phyloP scores from a whole-genome alignment of 2,329 filamentous ascomycete species.

The Lachnellula hyalina region DNA sequence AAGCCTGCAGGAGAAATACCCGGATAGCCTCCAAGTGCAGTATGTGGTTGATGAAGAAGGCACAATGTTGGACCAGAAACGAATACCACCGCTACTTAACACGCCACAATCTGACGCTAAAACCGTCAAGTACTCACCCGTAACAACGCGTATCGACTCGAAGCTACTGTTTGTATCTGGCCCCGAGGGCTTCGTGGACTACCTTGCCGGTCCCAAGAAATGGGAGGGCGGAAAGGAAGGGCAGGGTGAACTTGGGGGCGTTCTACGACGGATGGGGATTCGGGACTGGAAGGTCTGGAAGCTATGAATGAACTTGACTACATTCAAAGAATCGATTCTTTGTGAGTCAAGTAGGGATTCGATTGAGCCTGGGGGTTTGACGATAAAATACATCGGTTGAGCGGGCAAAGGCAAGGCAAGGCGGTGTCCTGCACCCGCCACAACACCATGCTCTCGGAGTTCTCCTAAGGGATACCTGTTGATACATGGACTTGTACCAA shows the following conservation, averaged over 20 bases:
- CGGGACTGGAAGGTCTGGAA: slow-evolving; percentile 36
- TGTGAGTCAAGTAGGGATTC: too few species aligned
- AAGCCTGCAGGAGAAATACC: slow-evolving; percentile 53
- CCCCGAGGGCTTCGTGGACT: slow-evolving; percentile 80
- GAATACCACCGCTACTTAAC: slow-evolving; percentile 37
- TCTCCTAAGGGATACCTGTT: too few species aligned
- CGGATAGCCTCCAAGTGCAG: slow-evolving; percentile 55
- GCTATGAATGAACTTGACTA: slow-evolving; percentile 28
- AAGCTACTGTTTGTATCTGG: slow-evolving; percentile 81
- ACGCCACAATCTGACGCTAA: not conserved
- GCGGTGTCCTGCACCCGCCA: too few species aligned
- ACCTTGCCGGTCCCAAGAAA: slow-evolving; percentile 73
- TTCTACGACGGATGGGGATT: slow-evolving; percentile 52
- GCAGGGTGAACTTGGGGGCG: slow-evolving; percentile 69
- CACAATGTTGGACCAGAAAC: slow-evolving; percentile 52
- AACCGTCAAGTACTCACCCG: slow-evolving; percentile 23
- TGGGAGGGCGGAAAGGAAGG: slow-evolving; percentile 68
- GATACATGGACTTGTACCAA: too few species aligned
- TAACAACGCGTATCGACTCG: slow-evolving; percentile 28
- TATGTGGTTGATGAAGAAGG: slow-evolving; percentile 82
- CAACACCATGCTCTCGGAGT: too few species aligned
- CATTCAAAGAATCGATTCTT: too few species aligned
- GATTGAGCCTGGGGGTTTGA: too few species aligned
- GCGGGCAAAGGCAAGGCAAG: too few species aligned
- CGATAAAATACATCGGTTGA: too few species aligned